phyloP scores from a whole-genome alignment of 805 yeast genomes.

The Schizosaccharomyces octosporus region DNA sequence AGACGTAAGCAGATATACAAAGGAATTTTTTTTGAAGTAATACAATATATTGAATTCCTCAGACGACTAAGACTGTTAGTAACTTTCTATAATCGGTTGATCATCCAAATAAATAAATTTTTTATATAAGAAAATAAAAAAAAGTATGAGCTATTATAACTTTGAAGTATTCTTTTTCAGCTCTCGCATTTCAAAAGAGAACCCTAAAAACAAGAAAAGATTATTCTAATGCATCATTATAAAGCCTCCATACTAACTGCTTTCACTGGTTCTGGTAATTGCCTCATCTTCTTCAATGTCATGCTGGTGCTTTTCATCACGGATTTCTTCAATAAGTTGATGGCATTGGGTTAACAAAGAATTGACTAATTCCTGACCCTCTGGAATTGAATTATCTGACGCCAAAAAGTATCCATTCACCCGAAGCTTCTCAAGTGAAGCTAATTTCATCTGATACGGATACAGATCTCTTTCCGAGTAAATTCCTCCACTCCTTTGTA shows the following conservation, averaged over 20 bases:
- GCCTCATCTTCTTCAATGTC: background rate
- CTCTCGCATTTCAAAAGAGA: too few species aligned
- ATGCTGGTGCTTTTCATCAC: slow-evolving; percentile 26
- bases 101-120: too few species aligned
- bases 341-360: slow-evolving; percentile 83
- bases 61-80: too few species aligned
- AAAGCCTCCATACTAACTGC: background rate
- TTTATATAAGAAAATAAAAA: too few species aligned
- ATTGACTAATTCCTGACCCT: slow-evolving; percentile 90
- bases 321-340: slow-evolving; percentile 75
- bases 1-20: too few species aligned
- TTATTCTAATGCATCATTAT: too few species aligned
- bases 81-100: too few species aligned
- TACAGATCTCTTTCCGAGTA: slow-evolving; percentile 70
- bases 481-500: slow-evolving; percentile 80
- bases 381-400: slow-evolving; percentile 73
- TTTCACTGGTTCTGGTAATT: background rate
- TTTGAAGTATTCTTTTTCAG: too few species aligned
- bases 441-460: slow-evolving; percentile 86
- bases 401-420: slow-evolving; percentile 68
- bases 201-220: too few species aligned
- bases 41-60: too few species aligned
- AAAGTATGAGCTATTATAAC: too few species aligned
- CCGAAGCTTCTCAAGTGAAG: slow-evolving; percentile 66
- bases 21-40: too few species aligned